Base-by-base conservation (phyloP, 257 asterid species). In the Petunia secreta region DNA sequence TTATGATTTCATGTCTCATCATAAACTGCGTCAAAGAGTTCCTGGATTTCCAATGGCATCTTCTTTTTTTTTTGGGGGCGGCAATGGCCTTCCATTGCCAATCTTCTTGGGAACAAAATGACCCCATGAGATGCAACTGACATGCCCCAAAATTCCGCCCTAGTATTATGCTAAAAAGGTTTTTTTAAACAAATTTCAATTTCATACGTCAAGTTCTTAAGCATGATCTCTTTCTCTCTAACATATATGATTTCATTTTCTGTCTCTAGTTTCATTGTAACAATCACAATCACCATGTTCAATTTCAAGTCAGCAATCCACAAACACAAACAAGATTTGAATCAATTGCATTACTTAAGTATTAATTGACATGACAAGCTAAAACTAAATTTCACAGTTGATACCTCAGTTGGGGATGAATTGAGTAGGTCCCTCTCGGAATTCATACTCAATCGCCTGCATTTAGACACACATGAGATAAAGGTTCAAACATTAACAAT, bases 401-500 rank as follows among this genome's bases (percentile, higher is more conserved):
- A 79, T 87, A 90, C 95, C 93, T 88, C 82, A 58, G 88, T 8
- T 58, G 85, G 87, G 43, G 89, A 87, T 81, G 91, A 83, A 78
- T 85, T 59, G 66, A 89, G 34, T 8, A 85, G 80, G 73, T 85
- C 89, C 85, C 92, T 83, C 54, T 89, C 95, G 53, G 90, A 89
- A 83, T 63, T 83, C 80, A 89, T 54, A 54, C 97, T 91, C 65
- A 89, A 77, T 83, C 96, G 91, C 96, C 98, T 90, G 93, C 88
- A 79, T 55, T 50, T 48, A 37, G 38, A 73, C 6, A 34, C 62
- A 73, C 63, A 50, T 73, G 8, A 50, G 78, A 73, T 36, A 6
- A 50, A 73, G 63, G 37, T 50, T 73, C 63, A 50, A 36, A 73
- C 39, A 16, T 73, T 73, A 50, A 46, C 63, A 48, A 50, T 13